Conservation (phyloP, 2,329 filamentous ascomycete genomes). For the Epichloe brachyelytri region DNA sequence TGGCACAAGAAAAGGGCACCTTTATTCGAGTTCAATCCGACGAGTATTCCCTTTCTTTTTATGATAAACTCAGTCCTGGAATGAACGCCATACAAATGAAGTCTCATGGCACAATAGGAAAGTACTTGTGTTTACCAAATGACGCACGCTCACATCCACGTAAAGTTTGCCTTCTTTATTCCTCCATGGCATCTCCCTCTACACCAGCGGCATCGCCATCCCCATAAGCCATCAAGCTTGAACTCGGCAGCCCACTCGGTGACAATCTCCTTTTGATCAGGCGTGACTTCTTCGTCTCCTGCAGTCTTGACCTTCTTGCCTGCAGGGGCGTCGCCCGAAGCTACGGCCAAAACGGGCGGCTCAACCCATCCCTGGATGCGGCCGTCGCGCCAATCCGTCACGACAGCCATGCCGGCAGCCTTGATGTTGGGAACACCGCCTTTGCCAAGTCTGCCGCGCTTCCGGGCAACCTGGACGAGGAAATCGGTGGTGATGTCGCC, state of each 20-base stretch:
- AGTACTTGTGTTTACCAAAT: background rate
- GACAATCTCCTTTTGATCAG: constrained; percentile 76
- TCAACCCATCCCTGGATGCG: constrained; percentile 88
- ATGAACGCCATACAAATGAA: constrained; percentile 1
- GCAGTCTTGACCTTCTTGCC: constrained; percentile 21
- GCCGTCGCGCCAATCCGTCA: constrained; percentile 94
- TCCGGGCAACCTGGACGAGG: constrained; percentile 85
- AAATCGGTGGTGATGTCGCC: constrained; percentile 82
- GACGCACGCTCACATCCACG: background rate
- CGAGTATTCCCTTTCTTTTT: background rate
- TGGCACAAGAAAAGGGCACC: background rate
- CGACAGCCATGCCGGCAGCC: constrained; percentile 79
- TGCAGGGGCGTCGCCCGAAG: constrained; percentile 17
- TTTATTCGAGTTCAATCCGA: background rate
- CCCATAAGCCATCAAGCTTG: constrained; percentile 81
- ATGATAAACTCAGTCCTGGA: background rate
- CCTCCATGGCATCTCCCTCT: constrained; percentile 36
- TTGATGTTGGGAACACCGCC: constrained; percentile 83
- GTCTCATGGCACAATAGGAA: background rate
- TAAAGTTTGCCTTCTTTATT: constrained; percentile 19
- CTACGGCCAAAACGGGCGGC: constrained; percentile 53
- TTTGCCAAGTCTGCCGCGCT: constrained; percentile 75
- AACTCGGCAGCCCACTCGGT: constrained; percentile 91
- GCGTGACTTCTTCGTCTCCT: constrained; percentile 32
- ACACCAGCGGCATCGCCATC: constrained; percentile 33